Evolutionary conservation across 306 rosid genomes (phyloP).

Genomic region (Begonia loranthoides): DNA sequence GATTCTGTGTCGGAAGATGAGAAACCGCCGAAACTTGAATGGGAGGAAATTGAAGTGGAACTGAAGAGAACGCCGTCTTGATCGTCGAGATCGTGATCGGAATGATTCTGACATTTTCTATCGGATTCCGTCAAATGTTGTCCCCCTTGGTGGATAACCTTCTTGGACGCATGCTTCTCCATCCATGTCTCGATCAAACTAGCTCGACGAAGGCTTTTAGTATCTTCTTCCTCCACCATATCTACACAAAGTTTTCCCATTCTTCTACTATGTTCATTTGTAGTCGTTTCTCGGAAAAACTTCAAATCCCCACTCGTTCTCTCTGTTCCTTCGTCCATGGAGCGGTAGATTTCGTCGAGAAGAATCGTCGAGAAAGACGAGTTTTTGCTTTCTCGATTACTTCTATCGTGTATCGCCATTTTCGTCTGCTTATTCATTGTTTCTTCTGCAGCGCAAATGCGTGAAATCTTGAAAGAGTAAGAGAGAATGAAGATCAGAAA

Average conservation of each 20-base stretch:
- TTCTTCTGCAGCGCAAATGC: conserved; percentile 5
- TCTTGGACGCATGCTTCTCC: conserved; percentile 24
- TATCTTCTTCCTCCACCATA: conserved; percentile 13
- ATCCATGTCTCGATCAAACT: conserved; percentile 43
- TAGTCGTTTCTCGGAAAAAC: conserved; percentile 22
- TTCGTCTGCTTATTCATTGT: conserved; percentile 29
- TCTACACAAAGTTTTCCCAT: conserved; percentile 12
- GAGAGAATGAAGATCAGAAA: conserved; percentile 2
- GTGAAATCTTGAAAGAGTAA: conserved; percentile 12
- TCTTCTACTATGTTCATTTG: conserved; percentile 30
- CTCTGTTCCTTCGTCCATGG: conserved; percentile 51
- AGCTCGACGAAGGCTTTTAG: conserved; percentile 18
- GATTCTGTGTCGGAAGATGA: conserved; percentile 83
- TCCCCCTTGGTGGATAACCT: conserved; percentile 8
- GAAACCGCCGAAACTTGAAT: conserved; percentile 66
- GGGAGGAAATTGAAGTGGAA: conserved; percentile 66
- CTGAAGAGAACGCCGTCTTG: conserved; percentile 51
- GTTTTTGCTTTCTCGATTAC: conserved; percentile 9
- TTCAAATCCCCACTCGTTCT: conserved; percentile 23
- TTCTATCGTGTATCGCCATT: conserved; percentile 14
- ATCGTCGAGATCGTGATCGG: conserved; percentile 19
- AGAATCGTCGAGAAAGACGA: conserved; percentile 75
- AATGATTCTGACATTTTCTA: conserved; percentile 15
- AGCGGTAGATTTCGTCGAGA: conserved; percentile 68
- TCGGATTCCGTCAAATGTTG: conserved; percentile 11